A percentile compares a stretch with the other conserved stretches of the same genome.
phyloP scores from a whole-genome alignment of 2,329 filamentous ascomycete genomes.

The Akanthomyces muscarius region DNA sequence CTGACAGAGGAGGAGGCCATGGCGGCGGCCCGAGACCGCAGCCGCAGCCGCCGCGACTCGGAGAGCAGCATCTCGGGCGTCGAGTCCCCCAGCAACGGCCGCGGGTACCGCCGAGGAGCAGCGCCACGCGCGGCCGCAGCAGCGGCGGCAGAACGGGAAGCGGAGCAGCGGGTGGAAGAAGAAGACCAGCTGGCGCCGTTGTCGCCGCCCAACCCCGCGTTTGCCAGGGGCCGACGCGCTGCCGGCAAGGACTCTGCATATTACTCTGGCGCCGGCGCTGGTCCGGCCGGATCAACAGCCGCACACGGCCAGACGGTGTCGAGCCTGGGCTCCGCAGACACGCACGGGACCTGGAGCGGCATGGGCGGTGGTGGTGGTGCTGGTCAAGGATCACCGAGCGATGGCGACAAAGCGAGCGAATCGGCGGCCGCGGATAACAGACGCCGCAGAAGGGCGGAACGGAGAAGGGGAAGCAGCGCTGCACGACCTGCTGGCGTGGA shows the following conservation, averaged over 20 bases:
- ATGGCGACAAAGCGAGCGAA: constrained; percentile 32
- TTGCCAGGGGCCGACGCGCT: constrained; percentile 45
- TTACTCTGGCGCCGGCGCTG: constrained; percentile 46
- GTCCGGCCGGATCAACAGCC: constrained; percentile 40
- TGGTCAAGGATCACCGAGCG: constrained; percentile 36
- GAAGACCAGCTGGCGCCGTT: constrained; percentile 40
- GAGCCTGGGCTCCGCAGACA: constrained; percentile 43
- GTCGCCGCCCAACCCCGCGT: constrained; percentile 54
- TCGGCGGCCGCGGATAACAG: constrained; percentile 46
- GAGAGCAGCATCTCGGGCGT: constrained; percentile 53
- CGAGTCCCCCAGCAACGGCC: constrained; percentile 45
- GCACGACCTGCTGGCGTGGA: constrained; percentile 31
- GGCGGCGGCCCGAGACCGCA: constrained; percentile 33
- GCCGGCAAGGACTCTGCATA: constrained; percentile 56
- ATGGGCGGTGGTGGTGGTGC: constrained; percentile 33
- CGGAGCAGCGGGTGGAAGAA: constrained; percentile 42
- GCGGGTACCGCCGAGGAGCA: constrained; percentile 52
- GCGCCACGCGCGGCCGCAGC: constrained; percentile 24
- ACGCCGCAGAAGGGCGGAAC: constrained; percentile 52
- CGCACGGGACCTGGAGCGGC: constrained; percentile 52
- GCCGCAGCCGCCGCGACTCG: constrained; percentile 39
- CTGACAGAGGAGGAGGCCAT: constrained; percentile 58
- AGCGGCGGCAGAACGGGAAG: constrained; percentile 37
- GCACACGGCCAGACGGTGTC: constrained; percentile 42
- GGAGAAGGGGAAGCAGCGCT: constrained; percentile 39